Conservation (phyloP, 768 basidiomycete genomes). For the Lenzites betulinus region DNA sequence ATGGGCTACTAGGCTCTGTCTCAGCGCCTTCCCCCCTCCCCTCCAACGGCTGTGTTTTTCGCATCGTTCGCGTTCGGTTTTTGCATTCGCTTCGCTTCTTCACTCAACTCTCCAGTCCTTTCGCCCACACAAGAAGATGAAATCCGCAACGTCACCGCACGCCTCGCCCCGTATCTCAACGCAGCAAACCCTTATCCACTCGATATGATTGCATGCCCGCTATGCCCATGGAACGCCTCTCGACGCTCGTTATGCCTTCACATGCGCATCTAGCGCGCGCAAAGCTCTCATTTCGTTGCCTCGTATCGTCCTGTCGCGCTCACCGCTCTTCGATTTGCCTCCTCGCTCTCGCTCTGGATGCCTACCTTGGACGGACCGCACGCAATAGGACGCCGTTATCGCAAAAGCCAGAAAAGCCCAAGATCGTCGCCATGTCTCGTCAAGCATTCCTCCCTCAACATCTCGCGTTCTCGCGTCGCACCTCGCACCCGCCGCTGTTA, state of each 20-base stretch:
- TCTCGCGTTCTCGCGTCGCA: neutral
- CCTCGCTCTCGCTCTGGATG: neutral
- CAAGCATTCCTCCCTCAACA: neutral
- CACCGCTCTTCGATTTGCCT: neutral
- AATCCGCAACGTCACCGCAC: constrained; percentile 1
- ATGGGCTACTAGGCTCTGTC: constrained; percentile 22
- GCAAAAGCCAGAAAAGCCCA: constrained; percentile 8
- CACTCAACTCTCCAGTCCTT: neutral
- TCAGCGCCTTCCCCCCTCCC: neutral
- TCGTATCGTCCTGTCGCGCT: neutral
- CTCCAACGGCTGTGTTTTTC: neutral
- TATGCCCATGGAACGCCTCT: constrained; percentile 24
- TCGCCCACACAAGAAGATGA: neutral
- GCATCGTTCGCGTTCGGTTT: neutral
- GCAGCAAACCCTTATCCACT: neutral
- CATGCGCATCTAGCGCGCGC: constrained; percentile 9
- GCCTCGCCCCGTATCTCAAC: neutral
- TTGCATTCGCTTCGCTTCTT: neutral
- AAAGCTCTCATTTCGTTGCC: constrained; percentile 11
- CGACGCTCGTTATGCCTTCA: constrained; percentile 25
- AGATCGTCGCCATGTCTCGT: neutral
- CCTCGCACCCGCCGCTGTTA: constrained; percentile 3
- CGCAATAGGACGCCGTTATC: neutral
- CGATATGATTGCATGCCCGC: constrained; percentile 19
- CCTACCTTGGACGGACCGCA: neutral